Percentiles rank a stretch among this genome's conserved stretches.
Evolutionary conservation across 306 rosid species (phyloP).

Genomic region (Lathyrus sativus): DNA sequence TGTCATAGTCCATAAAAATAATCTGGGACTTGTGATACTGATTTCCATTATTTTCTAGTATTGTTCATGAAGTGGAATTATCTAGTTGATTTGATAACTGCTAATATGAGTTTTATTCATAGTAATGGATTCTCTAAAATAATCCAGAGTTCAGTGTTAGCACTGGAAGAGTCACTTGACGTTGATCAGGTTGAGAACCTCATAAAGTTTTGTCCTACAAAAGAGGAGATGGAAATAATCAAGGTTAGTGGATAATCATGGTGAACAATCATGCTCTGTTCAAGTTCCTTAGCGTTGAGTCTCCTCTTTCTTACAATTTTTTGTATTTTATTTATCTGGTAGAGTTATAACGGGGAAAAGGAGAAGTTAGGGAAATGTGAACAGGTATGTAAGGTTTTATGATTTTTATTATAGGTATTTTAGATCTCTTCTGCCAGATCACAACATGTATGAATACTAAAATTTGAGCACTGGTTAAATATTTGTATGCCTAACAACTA

Average conservation of each 20-base stretch:
- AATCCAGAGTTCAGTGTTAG: slow-evolving; percentile 76
- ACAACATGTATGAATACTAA: slow-evolving; percentile 23
- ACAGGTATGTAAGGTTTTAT: slow-evolving; percentile 62
- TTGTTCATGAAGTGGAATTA: slow-evolving; percentile 26
- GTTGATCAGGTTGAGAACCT: slow-evolving; percentile 87
- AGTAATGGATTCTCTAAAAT: slow-evolving; percentile 36
- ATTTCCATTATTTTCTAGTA: slow-evolving; percentile 22
- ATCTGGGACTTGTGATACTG: slow-evolving; percentile 7
- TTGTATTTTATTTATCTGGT: slow-evolving; percentile 33
- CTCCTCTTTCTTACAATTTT: slow-evolving; percentile 33
- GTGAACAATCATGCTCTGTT: slow-evolving; percentile 36
- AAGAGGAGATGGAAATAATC: slow-evolving; percentile 89
- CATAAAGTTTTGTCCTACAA: slow-evolving; percentile 85
- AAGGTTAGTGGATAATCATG: slow-evolving; percentile 59
- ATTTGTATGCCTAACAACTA: slow-evolving; percentile 11
- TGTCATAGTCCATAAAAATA: neutral
- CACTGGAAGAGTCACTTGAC: slow-evolving; percentile 77
- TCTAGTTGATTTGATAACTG: slow-evolving; percentile 29
- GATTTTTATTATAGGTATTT: slow-evolving; percentile 24
- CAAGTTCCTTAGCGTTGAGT: slow-evolving; percentile 19
- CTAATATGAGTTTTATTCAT: slow-evolving; percentile 24
- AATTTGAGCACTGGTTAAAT: slow-evolving; percentile 22
- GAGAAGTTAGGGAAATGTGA: slow-evolving; percentile 92
- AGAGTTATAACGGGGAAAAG: slow-evolving; percentile 85
- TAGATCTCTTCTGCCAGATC: slow-evolving; percentile 24